Base-by-base conservation (phyloP, 139 green algal species). In the Yamagishiella unicocca region DNA sequence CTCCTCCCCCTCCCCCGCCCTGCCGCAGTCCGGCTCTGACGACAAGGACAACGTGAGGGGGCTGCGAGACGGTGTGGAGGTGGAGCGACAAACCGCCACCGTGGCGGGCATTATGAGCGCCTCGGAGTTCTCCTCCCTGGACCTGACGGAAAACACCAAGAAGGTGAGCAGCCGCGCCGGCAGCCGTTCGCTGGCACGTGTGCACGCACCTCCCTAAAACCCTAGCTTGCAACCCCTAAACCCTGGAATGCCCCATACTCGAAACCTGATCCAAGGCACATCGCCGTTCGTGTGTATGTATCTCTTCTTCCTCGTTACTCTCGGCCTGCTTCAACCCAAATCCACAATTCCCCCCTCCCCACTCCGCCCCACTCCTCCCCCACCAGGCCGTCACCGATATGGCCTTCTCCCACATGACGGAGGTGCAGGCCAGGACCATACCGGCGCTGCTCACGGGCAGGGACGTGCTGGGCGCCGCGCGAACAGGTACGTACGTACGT, bases 371-470 rank as follows among this genome's bases (percentile, higher is more conserved):
- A n/a, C n/a, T n/a, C n/a, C n/a, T n/a, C n/a, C n/a, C n/a, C n/a
- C 17, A 33, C 45, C 74, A 93, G 88, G 95, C 87, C 43, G 91
- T 98, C 0, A 82, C 67, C 1, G 95, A 96, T 14, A 96, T 99
- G 93, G 93, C 91, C 12, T 98, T 97, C 83, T 85, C 88, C 35
- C 71, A 95, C 88, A 98, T 99, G 96, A 99, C 96, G 29, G 94
- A 98, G 93, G 96, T 99, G 43, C 98, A 99, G 91, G 98, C 98
- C 46, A 90, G 96, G 40, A 98, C 95, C 50, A 98, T 99, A 25
- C 98, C 98, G 0, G 95, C 94, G 22, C 92, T 99, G 64, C 92
- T 99, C 72, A 90, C 94, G 14, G 98, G 98, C 2, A 87, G 95
- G 27, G 98, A 99, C 85, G 93, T 99, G 61, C 94, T 99, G 75